Percentiles rank a stretch among this genome's conserved stretches.
Conservation (phyloP, 2,329 filamentous ascomycete genomes). For the Colletotrichum acutatum region DNA sequence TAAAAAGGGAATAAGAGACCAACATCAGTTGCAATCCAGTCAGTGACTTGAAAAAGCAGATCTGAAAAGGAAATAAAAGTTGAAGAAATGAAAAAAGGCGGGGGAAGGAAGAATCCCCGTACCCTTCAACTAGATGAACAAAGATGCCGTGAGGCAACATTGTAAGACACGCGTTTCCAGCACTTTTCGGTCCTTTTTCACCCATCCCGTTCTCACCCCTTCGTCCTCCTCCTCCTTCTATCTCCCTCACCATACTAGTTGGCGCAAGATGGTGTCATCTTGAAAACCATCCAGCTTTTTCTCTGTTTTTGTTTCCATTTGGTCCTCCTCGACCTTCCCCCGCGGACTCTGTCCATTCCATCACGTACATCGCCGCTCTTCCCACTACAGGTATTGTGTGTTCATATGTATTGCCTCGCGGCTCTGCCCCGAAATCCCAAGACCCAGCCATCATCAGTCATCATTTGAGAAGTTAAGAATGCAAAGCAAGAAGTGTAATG, state of each 20-base stretch:
- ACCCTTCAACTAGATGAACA: constrained; percentile 36
- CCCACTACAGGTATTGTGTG: constrained; percentile 13
- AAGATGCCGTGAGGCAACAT: constrained; percentile 48
- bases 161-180: constrained; percentile 35
- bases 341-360: neutral
- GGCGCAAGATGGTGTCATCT: constrained; percentile 2
- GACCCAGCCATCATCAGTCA: constrained; percentile 31
- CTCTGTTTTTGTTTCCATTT: neutral
- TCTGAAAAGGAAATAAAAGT: constrained; percentile 18
- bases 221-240: no score
- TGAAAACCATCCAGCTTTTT: constrained; percentile 1
- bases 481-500: neutral
- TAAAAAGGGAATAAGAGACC: neutral
- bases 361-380: constrained; percentile 16
- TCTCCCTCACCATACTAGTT: neutral
- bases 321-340: neutral
- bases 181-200: constrained; percentile 23
- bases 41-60: neutral
- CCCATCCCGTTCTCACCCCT: neutral
- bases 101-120: neutral
- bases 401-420: constrained; percentile 20
- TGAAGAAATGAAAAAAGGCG: constrained; percentile 31
- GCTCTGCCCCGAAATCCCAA: constrained; percentile 14
- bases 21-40: neutral
- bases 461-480: constrained; percentile 25